phyloP scores from a whole-genome alignment of 2,329 filamentous ascomycete species.

The Pseudogymnoascus sp. region DNA sequence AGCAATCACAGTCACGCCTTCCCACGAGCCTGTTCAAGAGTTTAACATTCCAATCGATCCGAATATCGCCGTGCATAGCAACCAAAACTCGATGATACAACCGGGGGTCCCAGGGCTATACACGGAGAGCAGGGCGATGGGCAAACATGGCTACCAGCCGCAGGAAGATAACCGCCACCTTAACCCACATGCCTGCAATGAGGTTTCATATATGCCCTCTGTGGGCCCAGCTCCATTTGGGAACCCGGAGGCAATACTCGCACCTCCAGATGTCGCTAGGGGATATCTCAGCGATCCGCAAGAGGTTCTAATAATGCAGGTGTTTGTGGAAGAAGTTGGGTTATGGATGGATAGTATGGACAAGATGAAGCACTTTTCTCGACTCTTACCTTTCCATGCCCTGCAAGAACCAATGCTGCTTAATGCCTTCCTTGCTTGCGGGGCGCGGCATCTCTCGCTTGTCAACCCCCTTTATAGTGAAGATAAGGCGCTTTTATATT shows the following conservation, averaged over 20 bases:
- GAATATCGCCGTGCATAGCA: conserved; percentile 10
- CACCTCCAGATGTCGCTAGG: conserved; percentile 38
- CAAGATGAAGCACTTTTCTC: conserved; percentile 75
- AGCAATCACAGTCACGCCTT: conserved; percentile 33
- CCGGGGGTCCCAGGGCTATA: conserved; percentile 18
- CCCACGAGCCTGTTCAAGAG: conserved; percentile 22
- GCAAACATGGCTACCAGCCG: conserved; percentile 21
- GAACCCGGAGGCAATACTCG: conserved; percentile 26
- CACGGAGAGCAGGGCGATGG: conserved; percentile 19
- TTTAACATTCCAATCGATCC: conserved; percentile 19
- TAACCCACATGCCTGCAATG: conserved; percentile 26
- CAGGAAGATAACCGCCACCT: conserved; percentile 25
- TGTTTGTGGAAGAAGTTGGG: conserved; percentile 83
- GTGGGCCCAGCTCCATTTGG: conserved; percentile 32
- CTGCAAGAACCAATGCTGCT: conserved; percentile 78
- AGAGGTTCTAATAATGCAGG: conserved; percentile 81
- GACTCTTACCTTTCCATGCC: conserved; percentile 73
- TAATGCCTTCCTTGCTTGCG: conserved; percentile 82
- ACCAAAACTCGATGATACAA: conserved; percentile 25
- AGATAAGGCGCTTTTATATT: conserved; percentile 72
- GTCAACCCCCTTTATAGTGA: conserved; percentile 59
- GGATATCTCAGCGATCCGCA: conserved; percentile 65
- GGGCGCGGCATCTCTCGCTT: conserved; percentile 69
- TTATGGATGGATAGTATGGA: conserved; percentile 94
- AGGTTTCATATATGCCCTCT: conserved; percentile 31